These are phyloP conservation scores for Chamaenerion angustifolium DNA, from an alignment of 345 rosid genomes.

Conservation along the genomic window DNA sequence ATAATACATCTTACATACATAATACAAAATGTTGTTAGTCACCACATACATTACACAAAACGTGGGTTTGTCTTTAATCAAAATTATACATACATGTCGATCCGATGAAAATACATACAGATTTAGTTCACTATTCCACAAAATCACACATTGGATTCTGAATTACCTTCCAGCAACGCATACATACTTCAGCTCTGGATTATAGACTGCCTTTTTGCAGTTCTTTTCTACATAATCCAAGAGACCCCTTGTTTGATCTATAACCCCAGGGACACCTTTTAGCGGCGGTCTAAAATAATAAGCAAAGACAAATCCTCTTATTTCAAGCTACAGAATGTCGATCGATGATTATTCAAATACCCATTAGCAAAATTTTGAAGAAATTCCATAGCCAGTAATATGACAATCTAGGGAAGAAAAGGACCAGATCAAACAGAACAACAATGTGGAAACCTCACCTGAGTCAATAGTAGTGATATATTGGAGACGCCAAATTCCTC, in stretches of 20 bases:
- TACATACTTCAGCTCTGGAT: constrained; percentile 65
- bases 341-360: too few species aligned
- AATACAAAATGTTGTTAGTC: too few species aligned
- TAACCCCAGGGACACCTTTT: constrained; percentile 56
- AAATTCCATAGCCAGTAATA: too few species aligned
- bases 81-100: too few species aligned
- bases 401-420: background rate
- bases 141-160: background rate
- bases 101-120: too few species aligned
- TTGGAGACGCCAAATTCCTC: constrained; percentile 59
- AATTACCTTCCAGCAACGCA: constrained; percentile 84
- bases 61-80: too few species aligned
- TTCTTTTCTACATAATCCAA: constrained; percentile 56
- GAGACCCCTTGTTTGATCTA: constrained; percentile 94
- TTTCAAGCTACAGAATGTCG: too few species aligned
- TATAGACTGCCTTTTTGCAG: constrained; percentile 64
- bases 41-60: too few species aligned
- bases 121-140: too few species aligned
- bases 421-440: background rate
- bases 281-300: constrained; percentile 65
- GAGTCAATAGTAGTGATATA: constrained; percentile 63
- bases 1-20: too few species aligned
- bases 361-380: too few species aligned
- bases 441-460: constrained; percentile 51
- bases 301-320: background rate